phyloP scores from a whole-genome alignment of 768 basidiomycete species.

The Psilocybe cubensis region DNA sequence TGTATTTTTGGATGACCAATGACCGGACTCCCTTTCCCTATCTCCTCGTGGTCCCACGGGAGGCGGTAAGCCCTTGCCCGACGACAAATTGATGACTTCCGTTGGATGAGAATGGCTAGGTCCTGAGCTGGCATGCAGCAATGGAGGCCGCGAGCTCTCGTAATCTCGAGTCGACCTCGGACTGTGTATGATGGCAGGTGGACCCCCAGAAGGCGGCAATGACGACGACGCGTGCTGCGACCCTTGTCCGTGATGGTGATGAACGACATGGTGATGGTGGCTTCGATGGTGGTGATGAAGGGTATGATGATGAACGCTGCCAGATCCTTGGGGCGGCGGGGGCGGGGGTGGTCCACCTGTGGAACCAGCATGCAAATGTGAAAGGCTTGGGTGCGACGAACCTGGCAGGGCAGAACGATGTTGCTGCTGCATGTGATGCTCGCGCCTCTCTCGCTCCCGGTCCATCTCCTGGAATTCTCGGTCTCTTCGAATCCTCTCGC shows the following conservation, averaged over 20 bases:
- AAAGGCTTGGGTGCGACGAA: conserved; percentile 15
- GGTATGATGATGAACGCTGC: conserved; percentile 40
- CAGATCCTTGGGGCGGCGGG: conserved; percentile 26
- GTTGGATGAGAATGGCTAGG: conserved; percentile 45
- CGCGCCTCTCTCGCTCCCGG: conserved; percentile 32
- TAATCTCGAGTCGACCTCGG: conserved; percentile 33
- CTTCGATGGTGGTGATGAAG: conserved; percentile 48
- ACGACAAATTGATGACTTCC: conserved; percentile 55
- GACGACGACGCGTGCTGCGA: conserved; percentile 34
- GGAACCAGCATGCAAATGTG: conserved; percentile 16
- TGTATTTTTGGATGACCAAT: conserved; percentile 24
- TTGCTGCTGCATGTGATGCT: conserved; percentile 39
- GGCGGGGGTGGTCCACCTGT: conserved; percentile 23
- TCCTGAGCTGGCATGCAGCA: conserved; percentile 13
- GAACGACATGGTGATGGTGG: conserved; percentile 55
- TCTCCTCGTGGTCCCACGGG: conserved; percentile 31
- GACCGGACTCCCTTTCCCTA: conserved; percentile 31
- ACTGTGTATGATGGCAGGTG: conserved; percentile 27
- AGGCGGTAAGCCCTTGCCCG: conserved; percentile 35
- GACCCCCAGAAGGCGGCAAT: conserved; percentile 31
- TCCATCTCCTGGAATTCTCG: conserved; percentile 25
- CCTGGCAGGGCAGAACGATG: conserved; percentile 21
- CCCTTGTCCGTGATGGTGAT: conserved; percentile 38
- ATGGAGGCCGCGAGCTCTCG: conserved; percentile 35
- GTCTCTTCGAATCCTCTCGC: conserved; percentile 26